Conservation (phyloP, 2,329 filamentous ascomycete genomes). For the Bipolaris oryzae region DNA sequence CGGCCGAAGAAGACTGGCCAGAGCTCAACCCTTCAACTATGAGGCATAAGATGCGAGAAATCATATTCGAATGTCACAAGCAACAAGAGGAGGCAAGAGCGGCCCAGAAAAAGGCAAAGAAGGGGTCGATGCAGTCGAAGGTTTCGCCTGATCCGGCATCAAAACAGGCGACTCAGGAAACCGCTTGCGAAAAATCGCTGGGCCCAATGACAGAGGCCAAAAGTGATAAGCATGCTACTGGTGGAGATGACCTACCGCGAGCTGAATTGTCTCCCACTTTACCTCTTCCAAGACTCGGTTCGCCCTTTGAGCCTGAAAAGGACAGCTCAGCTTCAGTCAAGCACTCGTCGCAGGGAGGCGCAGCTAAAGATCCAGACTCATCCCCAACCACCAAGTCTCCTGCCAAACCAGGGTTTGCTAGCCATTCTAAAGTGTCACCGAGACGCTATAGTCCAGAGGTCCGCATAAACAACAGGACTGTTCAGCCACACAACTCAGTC, state of each 20-base stretch:
- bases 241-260: neutral
- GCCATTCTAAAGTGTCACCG: neutral
- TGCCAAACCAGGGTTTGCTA: neutral
- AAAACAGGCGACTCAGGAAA: neutral
- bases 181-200: neutral
- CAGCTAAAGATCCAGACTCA: constrained; percentile 7
- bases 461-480: constrained; percentile 6
- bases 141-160: neutral
- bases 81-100: constrained; percentile 21
- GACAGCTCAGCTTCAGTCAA: neutral
- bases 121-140: constrained; percentile 1
- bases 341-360: neutral
- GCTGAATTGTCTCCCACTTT: neutral
- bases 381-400: neutral
- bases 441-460: constrained; percentile 17
- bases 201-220: neutral
- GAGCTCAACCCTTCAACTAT: constrained; percentile 62
- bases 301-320: constrained; percentile 15
- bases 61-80: constrained; percentile 70
- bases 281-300: constrained; percentile 13
- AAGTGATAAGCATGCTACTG: neutral
- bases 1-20: constrained; percentile 61
- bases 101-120: constrained; percentile 23
- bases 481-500: constrained; percentile 1
- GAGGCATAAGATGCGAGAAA: constrained; percentile 68